Base-by-base conservation (phyloP, 2,329 filamentous ascomycete genomes). In the Didymella keratinophila region DNA sequence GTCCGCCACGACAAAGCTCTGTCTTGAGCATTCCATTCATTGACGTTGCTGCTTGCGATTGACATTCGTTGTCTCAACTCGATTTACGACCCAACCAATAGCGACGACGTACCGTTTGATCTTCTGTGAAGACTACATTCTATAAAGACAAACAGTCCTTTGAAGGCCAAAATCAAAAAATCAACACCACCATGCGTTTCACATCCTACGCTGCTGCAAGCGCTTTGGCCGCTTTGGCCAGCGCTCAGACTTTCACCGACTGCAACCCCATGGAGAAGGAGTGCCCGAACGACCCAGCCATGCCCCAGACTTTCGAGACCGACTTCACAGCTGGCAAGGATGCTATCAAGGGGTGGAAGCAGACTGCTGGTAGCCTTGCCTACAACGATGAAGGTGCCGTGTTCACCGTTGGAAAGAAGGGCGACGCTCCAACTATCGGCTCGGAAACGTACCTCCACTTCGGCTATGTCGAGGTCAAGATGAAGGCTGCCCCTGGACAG, bases 401-500 rank as follows among this genome's bases (percentile, higher is more conserved):
- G n/a, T 84, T 85, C 71, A 79, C 72, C 37, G 81, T 85, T 63
- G 72, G 70, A 44, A 80, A 79, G 62, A 76, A 77, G 30, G 78
- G 76, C 14, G 78, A 85, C 59, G 81, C 83, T 2, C 83, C 83
- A 1, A 96, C 92, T 1, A 85, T 96, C 61, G 85, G 88, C 64
- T 88, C 90, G 45, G 87, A 87, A 68, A 94, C 93, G 75, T 95
- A 92, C 80, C 90, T 96, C 77, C 93, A 96, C 81, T 94, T 90
- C 66, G 92, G 92, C 52, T 86, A 88, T 60, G 87, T 92, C 55
- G 91, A 95, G 77, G 84, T 94, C 57, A 83, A 86, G 66, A 85
- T 96, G 81, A 91, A 92, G 79, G 90, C 90, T 4, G 88, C 93
- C 0, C 79, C 82, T 1, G 93, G 93, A 18, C 80, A 79, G 8